Percentiles rank a stretch among this genome's conserved stretches.
These are phyloP conservation scores for Yamagishiella unicocca DNA, from an alignment of 139 green algal species.

Conservation along the genomic window DNA sequence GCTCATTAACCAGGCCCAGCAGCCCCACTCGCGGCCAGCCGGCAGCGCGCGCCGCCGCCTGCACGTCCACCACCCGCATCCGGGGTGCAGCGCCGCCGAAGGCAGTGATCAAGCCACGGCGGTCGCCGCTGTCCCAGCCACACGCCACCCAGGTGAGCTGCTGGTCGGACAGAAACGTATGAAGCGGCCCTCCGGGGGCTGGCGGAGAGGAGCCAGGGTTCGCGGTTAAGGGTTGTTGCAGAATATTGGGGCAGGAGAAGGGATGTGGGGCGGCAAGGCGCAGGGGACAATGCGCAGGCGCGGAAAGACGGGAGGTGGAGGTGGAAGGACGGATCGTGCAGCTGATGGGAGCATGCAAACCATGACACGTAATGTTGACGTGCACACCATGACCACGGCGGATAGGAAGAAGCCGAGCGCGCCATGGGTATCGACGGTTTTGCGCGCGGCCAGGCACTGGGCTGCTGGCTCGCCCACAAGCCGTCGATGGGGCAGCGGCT, in stretches of 20 bases:
- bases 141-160: not conserved
- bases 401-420: too few species aligned
- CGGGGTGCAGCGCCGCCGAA: not conserved
- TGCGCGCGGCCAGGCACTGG: too few species aligned
- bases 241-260: not conserved
- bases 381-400: too few species aligned
- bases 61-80: constrained; percentile 21
- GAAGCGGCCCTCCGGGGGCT: constrained; percentile 2
- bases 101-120: not conserved
- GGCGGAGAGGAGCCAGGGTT: not conserved
- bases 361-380: too few species aligned
- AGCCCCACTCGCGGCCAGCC: constrained; percentile 28
- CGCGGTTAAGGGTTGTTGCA: too few species aligned
- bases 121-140: constrained; percentile 23
- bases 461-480: too few species aligned
- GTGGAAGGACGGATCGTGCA: too few species aligned
- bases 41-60: constrained; percentile 4
- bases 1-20: not conserved
- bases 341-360: too few species aligned
- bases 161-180: constrained; percentile 4
- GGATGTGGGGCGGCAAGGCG: not conserved
- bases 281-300: not conserved
- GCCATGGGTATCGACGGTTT: too few species aligned
- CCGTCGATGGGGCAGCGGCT: too few species aligned
- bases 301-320: too few species aligned